Conservation (phyloP, 169 alveolate genomes). For the Plasmodium malariae region DNA sequence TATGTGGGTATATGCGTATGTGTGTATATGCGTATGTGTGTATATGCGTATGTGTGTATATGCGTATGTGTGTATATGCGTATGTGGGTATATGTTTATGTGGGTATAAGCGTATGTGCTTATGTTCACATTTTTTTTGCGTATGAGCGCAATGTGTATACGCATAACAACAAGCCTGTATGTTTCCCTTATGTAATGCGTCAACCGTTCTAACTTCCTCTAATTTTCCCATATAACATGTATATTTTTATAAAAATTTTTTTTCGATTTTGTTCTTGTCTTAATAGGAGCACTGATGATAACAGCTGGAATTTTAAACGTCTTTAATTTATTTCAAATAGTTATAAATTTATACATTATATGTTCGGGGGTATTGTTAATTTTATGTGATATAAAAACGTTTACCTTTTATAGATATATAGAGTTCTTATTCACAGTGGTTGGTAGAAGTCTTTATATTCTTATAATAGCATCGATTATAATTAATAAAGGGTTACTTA, state of each 20-base stretch:
- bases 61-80: background rate
- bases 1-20: background rate
- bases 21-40: background rate
- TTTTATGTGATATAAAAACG: slow-evolving; percentile 55
- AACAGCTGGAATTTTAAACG: slow-evolving; percentile 41
- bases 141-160: too few species aligned
- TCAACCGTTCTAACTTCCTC: background rate
- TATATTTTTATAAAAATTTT: background rate
- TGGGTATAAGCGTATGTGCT: too few species aligned
- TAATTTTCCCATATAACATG: background rate
- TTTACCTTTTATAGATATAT: slow-evolving; percentile 44
- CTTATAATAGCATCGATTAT: slow-evolving; percentile 50
- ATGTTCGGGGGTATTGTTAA: slow-evolving; percentile 54
- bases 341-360: slow-evolving; percentile 42
- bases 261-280: background rate
- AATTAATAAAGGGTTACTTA: slow-evolving; percentile 30
- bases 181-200: too few species aligned
- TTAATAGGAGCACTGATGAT: slow-evolving; percentile 43
- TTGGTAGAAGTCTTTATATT: slow-evolving; percentile 61
- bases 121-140: too few species aligned
- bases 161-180: too few species aligned
- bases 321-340: slow-evolving; percentile 43
- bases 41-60: background rate
- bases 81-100: too few species aligned
- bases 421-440: slow-evolving; percentile 59